Evolutionary conservation across 2,329 filamentous ascomycete genomes (phyloP), one percentile per base, ranked within the genome.

Genomic region (Akanthomyces uredinophilus): DNA sequence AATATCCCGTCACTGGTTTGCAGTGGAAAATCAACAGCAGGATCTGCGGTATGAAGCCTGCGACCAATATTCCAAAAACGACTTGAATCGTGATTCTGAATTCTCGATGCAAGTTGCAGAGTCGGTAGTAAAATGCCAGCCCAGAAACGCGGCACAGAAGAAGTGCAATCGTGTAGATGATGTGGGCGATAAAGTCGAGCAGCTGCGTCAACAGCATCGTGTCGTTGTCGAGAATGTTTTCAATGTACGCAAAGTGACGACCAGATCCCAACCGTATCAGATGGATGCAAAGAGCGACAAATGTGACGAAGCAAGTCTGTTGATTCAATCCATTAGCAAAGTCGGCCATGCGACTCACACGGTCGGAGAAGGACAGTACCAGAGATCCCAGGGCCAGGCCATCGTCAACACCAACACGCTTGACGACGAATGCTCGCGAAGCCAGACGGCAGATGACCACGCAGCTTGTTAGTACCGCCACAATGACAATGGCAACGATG

Each of bases 21-120:
- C 81, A 83, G 68, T 83, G 81, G 64, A 83, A 81, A 61, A 83
- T 72, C 53, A 83, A 71, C 2, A 83, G 73, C 29, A 81, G 73
- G 14, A 83, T 70, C 62, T 83, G 81, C 0, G 79, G 76, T 1
- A 83, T 63, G 54, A 75, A 83, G 0, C 76, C 78, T 7, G 71
- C 74, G 39, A 77, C 65, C 22, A 82, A 66, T 39, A 79, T 64
- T 3, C 66, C 73, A 22, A 72, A 71, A 1, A 76, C 70, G 18
- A 73, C 57, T 37, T 68, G 70, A 51, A 80, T 79, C 5, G 72
- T 66, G 4, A 73, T 59, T 5, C 68, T 68, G 7, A 80, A 73
- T 32, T 70, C 66, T 47, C 69, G 57, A 67, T 79, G 71, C 24
- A 76, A 67, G 5, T 70, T 71, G 64, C 77, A 77, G 3, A 83